Evolutionary conservation across 176 grass and related monocot genomes (phyloP), one percentile per base, ranked within the genome.

Genomic region (Secale cereale): DNA sequence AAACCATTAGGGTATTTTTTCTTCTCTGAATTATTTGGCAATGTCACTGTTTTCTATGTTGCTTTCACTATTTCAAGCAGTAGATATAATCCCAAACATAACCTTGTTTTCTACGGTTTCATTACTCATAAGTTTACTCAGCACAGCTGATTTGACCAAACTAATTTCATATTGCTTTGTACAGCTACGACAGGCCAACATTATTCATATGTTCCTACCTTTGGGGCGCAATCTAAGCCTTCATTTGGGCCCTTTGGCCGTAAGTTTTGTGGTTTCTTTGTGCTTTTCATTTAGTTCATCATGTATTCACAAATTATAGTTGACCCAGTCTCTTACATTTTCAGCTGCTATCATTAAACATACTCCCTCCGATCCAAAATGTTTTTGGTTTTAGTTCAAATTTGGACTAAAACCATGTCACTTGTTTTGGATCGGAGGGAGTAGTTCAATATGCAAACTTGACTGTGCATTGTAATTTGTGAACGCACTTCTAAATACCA

Each of bases 161-260:
- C 54, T 60, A 54, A 36, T 37, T 78, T 78, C 20, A 78, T 39
- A 78, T 79, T 79, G 77, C 57, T 63, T 63, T 79, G 25, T 79
- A 26, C 57, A 79, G 50, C 57, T 40, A 63, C 57, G 28, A 62
- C 4, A 63, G 77, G 56, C 30, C 31, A 57, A 25, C 32, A 25
- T 37, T 29, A 8, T 79, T 41, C n/a, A 26, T 6, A 59, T 23
- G 11, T 33, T 36, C 6, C 48, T 78, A 15, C 5, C 46, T 77
- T 77, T 57, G 50, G 27, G 74, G 27, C 56, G 48, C 28, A 15
- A 75, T 75, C 71, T 17, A 20, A 45, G 25, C 50, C 46, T 31
- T 17, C 69, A 37, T 72, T 72, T 72, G 69, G 69, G 11, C 2
- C 77, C 57, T 79, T 61, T 63, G 23, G 25, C 16, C 25, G 77